Percentiles rank a stretch among this genome's conserved stretches.
These are phyloP conservation scores for Rutstroemia sp. DNA, from an alignment of 2,329 filamentous ascomycete species.

Conservation along the genomic window DNA sequence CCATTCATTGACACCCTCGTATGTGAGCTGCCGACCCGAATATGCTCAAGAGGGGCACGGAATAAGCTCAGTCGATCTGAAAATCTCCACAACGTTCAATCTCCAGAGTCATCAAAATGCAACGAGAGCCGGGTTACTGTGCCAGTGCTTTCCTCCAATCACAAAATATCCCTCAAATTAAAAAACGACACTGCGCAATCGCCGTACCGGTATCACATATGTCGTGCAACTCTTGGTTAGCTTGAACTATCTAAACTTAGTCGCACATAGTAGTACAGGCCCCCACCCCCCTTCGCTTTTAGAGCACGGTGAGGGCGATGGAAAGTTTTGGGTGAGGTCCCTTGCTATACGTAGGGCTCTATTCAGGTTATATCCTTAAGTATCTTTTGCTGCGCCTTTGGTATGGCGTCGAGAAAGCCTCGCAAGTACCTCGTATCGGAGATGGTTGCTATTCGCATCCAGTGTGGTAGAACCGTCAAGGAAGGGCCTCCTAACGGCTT, in stretches of 20 bases:
- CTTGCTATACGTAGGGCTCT: neutral
- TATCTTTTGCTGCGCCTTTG: too few relatives aligned
- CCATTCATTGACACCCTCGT: neutral
- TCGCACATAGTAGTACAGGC: neutral
- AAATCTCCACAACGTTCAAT: neutral
- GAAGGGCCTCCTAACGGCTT: too few relatives aligned
- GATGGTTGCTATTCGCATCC: too few relatives aligned
- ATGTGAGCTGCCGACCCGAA: neutral
- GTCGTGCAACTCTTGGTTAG: neutral
- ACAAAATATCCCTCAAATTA: neutral
- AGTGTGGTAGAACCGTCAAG: too few relatives aligned
- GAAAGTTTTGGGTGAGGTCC: neutral
- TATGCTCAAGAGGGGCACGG: neutral
- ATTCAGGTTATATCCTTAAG: too few relatives aligned
- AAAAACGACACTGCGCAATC: neutral
- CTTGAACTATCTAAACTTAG: neutral
- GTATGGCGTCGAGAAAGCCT: too few relatives aligned
- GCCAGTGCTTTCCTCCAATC: neutral
- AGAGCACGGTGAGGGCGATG: neutral
- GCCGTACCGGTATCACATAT: neutral
- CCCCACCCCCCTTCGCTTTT: neutral
- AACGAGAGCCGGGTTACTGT: neutral
- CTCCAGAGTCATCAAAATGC: neutral
- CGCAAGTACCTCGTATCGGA: too few relatives aligned
- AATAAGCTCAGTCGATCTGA: neutral